Evolutionary conservation across 2,329 filamentous ascomycete genomes (phyloP).

Genomic region (Neocucurbitaria cava): DNA sequence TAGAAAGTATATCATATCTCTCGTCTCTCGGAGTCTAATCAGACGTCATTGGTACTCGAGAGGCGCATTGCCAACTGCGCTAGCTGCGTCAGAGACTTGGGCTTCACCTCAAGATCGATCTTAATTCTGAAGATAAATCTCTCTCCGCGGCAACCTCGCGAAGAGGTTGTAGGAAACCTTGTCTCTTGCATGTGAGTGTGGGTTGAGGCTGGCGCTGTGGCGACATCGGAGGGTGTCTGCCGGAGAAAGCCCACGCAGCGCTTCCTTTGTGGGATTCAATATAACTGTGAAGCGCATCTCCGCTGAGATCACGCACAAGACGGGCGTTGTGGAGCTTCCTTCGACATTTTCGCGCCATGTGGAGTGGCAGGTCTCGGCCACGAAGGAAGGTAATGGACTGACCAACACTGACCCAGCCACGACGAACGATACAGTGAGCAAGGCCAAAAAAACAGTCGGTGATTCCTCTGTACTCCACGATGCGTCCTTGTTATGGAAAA

Average conservation of each 20-base stretch:
- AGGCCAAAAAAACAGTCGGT: neutral
- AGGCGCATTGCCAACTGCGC: neutral
- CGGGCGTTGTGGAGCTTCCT: neutral
- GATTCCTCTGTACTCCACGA: neutral
- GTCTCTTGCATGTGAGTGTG: conserved; percentile 6
- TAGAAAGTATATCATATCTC: conserved; percentile 1
- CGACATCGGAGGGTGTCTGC: conserved; percentile 16
- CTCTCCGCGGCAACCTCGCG: conserved; percentile 6
- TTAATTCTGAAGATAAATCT: neutral
- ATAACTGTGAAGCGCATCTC: neutral
- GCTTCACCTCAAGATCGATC: neutral
- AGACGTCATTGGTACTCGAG: neutral
- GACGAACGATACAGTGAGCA: neutral
- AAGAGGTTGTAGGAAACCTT: conserved; percentile 7
- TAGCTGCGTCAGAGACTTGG: neutral
- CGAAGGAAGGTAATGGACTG: neutral
- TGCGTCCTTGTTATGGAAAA: neutral
- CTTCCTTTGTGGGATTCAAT: neutral
- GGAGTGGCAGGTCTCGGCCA: neutral
- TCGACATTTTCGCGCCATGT: neutral
- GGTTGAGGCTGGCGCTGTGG: conserved; percentile 4
- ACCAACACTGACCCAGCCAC: neutral
- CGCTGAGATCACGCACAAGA: neutral
- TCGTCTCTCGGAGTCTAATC: neutral
- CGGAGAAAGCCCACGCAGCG: conserved; percentile 9